These are phyloP conservation scores for Solanum virginianum DNA, from an alignment of 257 asterid genomes.

Conservation along the genomic window DNA sequence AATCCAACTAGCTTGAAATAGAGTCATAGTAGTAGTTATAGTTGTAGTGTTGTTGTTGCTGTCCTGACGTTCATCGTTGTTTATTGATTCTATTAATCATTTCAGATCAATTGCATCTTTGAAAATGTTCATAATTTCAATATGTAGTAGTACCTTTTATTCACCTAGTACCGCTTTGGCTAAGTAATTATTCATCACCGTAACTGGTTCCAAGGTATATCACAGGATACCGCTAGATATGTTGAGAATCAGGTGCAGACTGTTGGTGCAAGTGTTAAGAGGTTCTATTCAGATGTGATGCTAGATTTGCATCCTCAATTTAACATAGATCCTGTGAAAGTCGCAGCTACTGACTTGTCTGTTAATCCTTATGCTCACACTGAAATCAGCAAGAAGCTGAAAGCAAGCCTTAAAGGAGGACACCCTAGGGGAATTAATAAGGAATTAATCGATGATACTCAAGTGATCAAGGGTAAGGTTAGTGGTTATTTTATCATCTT, in stretches of 20 bases:
- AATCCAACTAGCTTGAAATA: background rate
- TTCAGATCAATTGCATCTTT: background rate
- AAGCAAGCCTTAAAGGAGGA: slow-evolving; percentile 14
- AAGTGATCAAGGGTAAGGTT: slow-evolving; percentile 19
- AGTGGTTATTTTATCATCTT: background rate
- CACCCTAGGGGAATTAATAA: slow-evolving; percentile 11
- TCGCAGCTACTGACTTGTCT: slow-evolving; percentile 34
- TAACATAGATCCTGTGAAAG: slow-evolving; percentile 33
- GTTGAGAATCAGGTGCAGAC: slow-evolving; percentile 67
- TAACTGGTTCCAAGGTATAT: background rate
- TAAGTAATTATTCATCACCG: background rate
- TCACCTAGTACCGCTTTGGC: background rate
- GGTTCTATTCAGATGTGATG: slow-evolving; percentile 65
- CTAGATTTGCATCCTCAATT: slow-evolving; percentile 46
- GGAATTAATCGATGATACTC: slow-evolving; percentile 18
- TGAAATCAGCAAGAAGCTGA: slow-evolving; percentile 29
- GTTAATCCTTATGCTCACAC: slow-evolving; percentile 26
- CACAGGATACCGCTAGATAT: slow-evolving; percentile 65
- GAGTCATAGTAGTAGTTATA: background rate
- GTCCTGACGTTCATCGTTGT: background rate
- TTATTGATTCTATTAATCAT: background rate
- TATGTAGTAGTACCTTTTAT: background rate
- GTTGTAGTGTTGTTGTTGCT: background rate
- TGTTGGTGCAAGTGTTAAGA: slow-evolving; percentile 63
- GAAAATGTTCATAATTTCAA: background rate